Evolutionary conservation across 257 asterid genomes (phyloP).

Genomic region (Salvia rosmarinus): DNA sequence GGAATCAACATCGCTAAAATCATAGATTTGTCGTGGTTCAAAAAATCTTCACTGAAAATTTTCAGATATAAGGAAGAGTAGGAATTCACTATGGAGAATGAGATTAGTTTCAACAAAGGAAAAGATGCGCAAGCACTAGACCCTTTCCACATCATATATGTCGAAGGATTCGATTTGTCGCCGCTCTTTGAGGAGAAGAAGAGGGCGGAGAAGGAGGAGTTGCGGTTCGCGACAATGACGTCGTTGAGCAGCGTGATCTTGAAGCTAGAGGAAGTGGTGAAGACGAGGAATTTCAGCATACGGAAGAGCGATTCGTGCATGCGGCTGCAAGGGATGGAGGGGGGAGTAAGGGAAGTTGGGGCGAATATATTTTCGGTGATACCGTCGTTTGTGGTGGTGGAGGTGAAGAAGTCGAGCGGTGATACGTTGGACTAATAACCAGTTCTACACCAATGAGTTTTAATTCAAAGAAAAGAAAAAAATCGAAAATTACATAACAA

Average conservation of each 20-base stretch:
- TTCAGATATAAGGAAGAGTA: constrained; percentile 36
- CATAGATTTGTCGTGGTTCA: constrained; percentile 65
- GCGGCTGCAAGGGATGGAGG: constrained; percentile 53
- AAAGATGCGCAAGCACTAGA: constrained; percentile 51
- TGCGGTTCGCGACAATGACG: constrained; percentile 64
- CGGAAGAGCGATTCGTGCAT: constrained; percentile 67
- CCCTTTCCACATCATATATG: constrained; percentile 65
- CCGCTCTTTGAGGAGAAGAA: constrained; percentile 62
- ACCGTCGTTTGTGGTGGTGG: constrained; percentile 66
- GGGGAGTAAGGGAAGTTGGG: constrained; percentile 82
- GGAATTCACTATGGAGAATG: constrained; percentile 31
- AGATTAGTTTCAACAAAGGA: constrained; percentile 30
- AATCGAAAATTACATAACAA: too few species aligned
- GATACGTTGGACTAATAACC: constrained; percentile 77
- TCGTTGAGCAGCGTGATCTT: constrained; percentile 72
- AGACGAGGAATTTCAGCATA: constrained; percentile 55
- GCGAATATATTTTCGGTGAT: constrained; percentile 64
- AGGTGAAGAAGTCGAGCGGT: constrained; percentile 74
- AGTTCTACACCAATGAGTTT: too few species aligned
- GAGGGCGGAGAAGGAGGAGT: constrained; percentile 52
- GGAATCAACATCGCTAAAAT: constrained; percentile 58
- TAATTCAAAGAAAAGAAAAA: too few species aligned
- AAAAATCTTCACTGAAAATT: constrained; percentile 38
- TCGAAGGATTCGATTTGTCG: constrained; percentile 63
- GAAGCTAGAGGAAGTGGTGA: constrained; percentile 68